Evolutionary conservation across 163 green algal genomes (phyloP).

Genomic region (Prototheca wickerhamii): DNA sequence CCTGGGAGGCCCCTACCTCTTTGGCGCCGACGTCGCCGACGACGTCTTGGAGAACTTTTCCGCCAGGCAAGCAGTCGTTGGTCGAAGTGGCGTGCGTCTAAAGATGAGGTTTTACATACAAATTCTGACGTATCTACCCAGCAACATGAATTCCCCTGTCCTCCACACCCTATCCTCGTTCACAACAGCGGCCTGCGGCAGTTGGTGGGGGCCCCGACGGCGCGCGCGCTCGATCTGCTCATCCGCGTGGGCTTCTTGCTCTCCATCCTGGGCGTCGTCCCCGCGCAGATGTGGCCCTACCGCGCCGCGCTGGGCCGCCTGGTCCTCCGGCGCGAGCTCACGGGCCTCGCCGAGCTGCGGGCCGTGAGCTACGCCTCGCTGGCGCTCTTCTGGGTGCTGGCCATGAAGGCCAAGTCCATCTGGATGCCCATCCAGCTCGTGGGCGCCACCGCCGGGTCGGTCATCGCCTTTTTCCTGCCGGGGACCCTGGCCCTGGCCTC

Average conservation of each 20-base stretch:
- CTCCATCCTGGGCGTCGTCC: conserved; percentile 15
- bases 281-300: conserved; percentile 28
- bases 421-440: conserved; percentile 31
- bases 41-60: conserved; percentile 21
- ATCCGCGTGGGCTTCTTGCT: conserved; percentile 26
- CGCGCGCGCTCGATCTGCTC: conserved; percentile 2
- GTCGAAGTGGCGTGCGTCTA: too few relatives aligned
- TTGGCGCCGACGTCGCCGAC: conserved; percentile 4
- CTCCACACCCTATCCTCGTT: background rate
- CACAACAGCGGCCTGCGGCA: conserved; percentile 6
- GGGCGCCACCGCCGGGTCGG: conserved; percentile 21
- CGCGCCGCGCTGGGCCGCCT: conserved; percentile 13
- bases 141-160: too few relatives aligned
- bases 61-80: too few relatives aligned
- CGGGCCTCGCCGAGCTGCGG: conserved; percentile 1
- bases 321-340: conserved; percentile 11
- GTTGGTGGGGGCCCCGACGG: conserved; percentile 2
- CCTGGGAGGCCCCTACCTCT: background rate
- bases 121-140: too few relatives aligned
- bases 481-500: too few relatives aligned
- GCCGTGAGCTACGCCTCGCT: conserved; percentile 9
- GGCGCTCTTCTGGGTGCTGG: conserved; percentile 4
- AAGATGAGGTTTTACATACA: too few relatives aligned
- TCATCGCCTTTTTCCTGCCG: background rate
- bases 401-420: conserved; percentile 13